phyloP scores from a whole-genome alignment of 768 basidiomycete species.

The Brasilioporus rufonigricans region DNA sequence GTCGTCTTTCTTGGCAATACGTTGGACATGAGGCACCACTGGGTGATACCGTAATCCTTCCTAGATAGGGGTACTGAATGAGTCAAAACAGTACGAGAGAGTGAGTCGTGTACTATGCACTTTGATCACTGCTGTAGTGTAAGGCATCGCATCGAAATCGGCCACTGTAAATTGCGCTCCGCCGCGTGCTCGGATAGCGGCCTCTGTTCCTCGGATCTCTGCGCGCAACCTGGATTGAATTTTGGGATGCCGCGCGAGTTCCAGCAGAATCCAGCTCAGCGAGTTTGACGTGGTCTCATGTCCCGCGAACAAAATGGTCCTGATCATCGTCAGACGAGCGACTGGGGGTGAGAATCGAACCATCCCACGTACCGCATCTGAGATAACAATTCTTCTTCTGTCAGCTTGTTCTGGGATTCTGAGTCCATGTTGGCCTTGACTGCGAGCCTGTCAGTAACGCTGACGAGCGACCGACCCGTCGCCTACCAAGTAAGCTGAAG shows the following conservation, averaged over 20 bases:
- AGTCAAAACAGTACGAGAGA: slow-evolving; percentile 17
- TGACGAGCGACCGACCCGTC: not conserved
- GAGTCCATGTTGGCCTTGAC: slow-evolving; percentile 31
- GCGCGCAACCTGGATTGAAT: slow-evolving; percentile 58
- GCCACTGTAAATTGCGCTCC: slow-evolving; percentile 17
- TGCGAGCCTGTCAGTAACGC: not conserved
- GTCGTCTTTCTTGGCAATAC: slow-evolving; percentile 51
- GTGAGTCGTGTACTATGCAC: slow-evolving; percentile 16
- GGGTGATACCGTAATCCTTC: slow-evolving; percentile 49
- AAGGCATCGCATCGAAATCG: slow-evolving; percentile 55
- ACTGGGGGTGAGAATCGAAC: not conserved
- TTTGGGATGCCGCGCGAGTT: slow-evolving; percentile 56
- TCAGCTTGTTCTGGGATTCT: slow-evolving; percentile 24
- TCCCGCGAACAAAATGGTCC: slow-evolving; percentile 25
- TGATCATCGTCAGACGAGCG: not conserved
- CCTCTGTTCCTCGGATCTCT: slow-evolving; percentile 15
- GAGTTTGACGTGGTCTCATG: slow-evolving; percentile 64
- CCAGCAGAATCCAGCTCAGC: slow-evolving; percentile 60
- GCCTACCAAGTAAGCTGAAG: slow-evolving; percentile 39
- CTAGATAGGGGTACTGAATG: slow-evolving; percentile 23
- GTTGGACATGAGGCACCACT: slow-evolving; percentile 50
- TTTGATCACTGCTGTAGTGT: slow-evolving; percentile 38
- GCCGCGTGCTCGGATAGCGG: slow-evolving; percentile 7
- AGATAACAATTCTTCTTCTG: slow-evolving; percentile 13
- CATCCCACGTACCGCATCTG: not conserved